Evolutionary conservation across 2,329 filamentous ascomycete species (phyloP), one percentile per base, ranked within the genome.

Genomic region (Beauveria bassiana): DNA sequence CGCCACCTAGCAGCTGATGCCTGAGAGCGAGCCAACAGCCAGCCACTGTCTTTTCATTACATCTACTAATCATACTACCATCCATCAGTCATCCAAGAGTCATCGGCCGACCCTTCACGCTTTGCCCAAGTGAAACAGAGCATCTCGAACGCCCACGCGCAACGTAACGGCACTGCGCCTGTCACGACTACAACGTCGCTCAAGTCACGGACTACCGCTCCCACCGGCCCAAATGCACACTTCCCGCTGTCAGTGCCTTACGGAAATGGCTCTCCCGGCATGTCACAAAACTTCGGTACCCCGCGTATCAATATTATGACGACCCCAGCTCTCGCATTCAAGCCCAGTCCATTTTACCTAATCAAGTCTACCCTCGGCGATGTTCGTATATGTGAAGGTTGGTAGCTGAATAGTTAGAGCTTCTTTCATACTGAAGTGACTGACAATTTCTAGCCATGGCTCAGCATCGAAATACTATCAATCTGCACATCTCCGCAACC

Each of bases 281-380:
- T 59, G 42, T 40, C 47, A 49, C 54, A 64, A 38, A 57, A 46
- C 18, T 51, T 58, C 45, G 61, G 56, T 24, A 58, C 59, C 26
- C 31, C 46, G 18, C 62, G 67, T 20, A 69, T 66, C 49, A 62
- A 62, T 38, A 61, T 64, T 10, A 55, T 62, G 34, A 64, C 54
- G 28, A 61, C 58, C 46, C 42, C 56, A 3, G 45, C 65, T 12
- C 60, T 74, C 22, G 62, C 64, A 12, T 81, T 80, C 77, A 93
- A 90, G 69, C 73, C 85, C 4, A 96, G 91, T 69, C 93, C 95
- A 0, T 99, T 97, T 73, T 97, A 93, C 70, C 83, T 84, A 12
- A 79, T 93, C 38, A 72, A 86, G 51, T 79, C 85, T 60, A 81
- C 85, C 31, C 74, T 97, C 6, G 85, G 90, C 5, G 77, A 80